Conservation (phyloP, 129 eudicot species). For the Flaveria robusta region DNA sequence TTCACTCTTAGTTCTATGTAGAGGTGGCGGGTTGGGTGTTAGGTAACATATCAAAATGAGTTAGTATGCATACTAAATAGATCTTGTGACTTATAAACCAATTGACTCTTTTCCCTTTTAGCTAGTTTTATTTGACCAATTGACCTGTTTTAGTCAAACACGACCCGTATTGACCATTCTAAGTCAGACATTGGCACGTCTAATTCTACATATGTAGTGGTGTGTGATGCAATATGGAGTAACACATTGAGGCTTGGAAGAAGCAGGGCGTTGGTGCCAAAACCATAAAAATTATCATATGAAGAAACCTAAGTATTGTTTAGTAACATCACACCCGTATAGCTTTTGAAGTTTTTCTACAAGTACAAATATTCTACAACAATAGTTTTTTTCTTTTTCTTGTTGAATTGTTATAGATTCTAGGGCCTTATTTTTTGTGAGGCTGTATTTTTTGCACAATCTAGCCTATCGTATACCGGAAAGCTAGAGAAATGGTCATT, state of each 20-base stretch:
- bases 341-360: neutral
- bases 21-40: neutral
- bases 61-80: neutral
- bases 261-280: neutral
- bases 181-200: neutral
- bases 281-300: slow-evolving; percentile 4
- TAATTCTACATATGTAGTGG: neutral
- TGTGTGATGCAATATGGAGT: neutral
- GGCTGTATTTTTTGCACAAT: slow-evolving; percentile 25
- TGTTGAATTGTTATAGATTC: neutral
- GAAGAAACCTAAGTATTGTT: neutral
- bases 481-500: slow-evolving; percentile 20
- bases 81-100: neutral
- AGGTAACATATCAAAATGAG: neutral
- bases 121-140: neutral
- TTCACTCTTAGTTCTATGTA: neutral
- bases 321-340: neutral
- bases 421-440: neutral
- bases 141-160: neutral
- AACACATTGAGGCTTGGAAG: slow-evolving; percentile 1
- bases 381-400: neutral
- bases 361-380: neutral
- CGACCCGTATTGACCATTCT: neutral
- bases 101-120: neutral
- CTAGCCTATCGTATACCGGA: slow-evolving; percentile 16